Percentiles rank a stretch among this genome's conserved stretches.
phyloP scores from a whole-genome alignment of 2,329 filamentous ascomycete species.

The Nothophoma quercina region DNA sequence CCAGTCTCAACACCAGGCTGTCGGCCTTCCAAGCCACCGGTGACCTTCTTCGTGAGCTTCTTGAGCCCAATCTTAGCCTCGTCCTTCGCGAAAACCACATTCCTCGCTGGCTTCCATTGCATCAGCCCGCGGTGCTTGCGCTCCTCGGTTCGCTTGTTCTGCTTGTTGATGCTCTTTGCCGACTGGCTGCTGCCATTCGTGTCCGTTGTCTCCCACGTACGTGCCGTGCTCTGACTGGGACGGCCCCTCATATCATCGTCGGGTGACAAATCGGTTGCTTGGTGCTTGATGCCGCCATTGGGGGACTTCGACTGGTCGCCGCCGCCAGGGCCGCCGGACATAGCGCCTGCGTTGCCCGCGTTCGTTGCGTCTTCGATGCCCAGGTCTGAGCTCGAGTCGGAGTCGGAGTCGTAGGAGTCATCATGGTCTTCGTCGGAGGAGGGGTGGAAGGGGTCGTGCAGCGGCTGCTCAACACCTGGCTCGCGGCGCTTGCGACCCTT shows the following conservation, averaged over 20 bases:
- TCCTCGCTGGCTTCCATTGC: slow-evolving; percentile 93
- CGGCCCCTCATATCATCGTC: slow-evolving; percentile 27
- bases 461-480: slow-evolving; percentile 60
- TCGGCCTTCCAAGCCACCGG: slow-evolving; percentile 74
- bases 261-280: slow-evolving; percentile 42
- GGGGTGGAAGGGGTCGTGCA: slow-evolving; percentile 60
- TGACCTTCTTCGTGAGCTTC: slow-evolving; percentile 78
- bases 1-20: slow-evolving; percentile 86
- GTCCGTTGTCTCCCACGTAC: slow-evolving; percentile 36
- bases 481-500: slow-evolving; percentile 63
- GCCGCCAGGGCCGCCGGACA: slow-evolving; percentile 29
- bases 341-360: slow-evolving; percentile 31
- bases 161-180: slow-evolving; percentile 68
- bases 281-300: slow-evolving; percentile 33
- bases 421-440: slow-evolving; percentile 53
- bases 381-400: slow-evolving; percentile 59
- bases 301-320: slow-evolving; percentile 21
- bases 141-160: slow-evolving; percentile 75
- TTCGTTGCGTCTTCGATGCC: slow-evolving; percentile 65
- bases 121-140: slow-evolving; percentile 88
- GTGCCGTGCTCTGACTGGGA: slow-evolving; percentile 35
- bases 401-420: slow-evolving; percentile 48
- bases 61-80: slow-evolving; percentile 81
- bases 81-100: slow-evolving; percentile 85
- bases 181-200: slow-evolving; percentile 28